Conservation (phyloP, 768 basidiomycete species). For the Xanthoconium stramineum region DNA sequence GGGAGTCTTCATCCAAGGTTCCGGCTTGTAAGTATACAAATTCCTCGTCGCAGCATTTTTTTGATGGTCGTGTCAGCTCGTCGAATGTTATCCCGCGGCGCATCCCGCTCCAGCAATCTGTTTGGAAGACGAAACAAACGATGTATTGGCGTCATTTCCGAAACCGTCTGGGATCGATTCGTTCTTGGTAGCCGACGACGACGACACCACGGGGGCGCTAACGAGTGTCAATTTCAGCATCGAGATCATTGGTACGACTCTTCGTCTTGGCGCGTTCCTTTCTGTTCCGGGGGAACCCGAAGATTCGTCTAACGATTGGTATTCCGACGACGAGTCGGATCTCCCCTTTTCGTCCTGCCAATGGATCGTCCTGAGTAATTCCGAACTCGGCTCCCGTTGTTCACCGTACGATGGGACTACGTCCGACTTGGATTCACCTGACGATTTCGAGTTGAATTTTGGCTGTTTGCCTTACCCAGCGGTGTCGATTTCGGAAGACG, state of each 20-base stretch:
- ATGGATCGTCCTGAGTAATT: background rate
- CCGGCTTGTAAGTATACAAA: too few relatives aligned
- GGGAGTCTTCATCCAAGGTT: too few relatives aligned
- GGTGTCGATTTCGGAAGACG: background rate
- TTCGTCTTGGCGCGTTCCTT: too few relatives aligned
- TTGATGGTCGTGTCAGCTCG: too few relatives aligned
- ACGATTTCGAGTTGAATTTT: background rate
- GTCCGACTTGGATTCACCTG: background rate
- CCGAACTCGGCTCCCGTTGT: background rate
- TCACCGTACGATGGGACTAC: background rate
- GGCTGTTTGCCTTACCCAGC: background rate
- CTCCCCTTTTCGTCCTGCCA: background rate
- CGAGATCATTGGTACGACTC: too few relatives aligned
- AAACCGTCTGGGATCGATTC: slow-evolving; percentile 10
- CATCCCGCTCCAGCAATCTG: slow-evolving; percentile 13
- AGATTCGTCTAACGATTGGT: too few relatives aligned
- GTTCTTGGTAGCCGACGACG: slow-evolving; percentile 12
- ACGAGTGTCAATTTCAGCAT: too few relatives aligned
- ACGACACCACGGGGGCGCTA: background rate
- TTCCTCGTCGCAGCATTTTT: too few relatives aligned
- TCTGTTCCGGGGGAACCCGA: too few relatives aligned
- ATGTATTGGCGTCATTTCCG: background rate
- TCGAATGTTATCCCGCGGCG: background rate
- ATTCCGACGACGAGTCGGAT: background rate
- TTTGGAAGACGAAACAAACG: slow-evolving; percentile 17